Percentiles rank a stretch among this genome's conserved stretches.
Conservation (phyloP, 1,139 yeast genomes). For the Zygosaccharomyces pseudobailii region DNA sequence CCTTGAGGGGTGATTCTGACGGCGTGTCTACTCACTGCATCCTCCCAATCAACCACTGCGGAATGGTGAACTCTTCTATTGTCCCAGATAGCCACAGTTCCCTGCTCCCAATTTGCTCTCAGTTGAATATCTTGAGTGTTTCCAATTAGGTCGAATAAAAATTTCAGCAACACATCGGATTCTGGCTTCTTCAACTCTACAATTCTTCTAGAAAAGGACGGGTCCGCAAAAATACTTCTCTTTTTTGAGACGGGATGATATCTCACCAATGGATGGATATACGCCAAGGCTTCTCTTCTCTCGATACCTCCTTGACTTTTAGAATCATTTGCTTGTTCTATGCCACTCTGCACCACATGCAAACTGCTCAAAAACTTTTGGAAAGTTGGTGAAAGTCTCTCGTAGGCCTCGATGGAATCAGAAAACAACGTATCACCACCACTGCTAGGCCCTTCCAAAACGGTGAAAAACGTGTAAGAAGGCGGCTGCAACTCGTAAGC, state of each 20-base stretch:
- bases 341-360: slow-evolving; percentile 60
- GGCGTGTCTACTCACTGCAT: slow-evolving; percentile 48
- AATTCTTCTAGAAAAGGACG: too few relatives aligned
- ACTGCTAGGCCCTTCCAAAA: slow-evolving; percentile 55
- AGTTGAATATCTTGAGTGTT: slow-evolving; percentile 49
- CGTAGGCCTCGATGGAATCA: slow-evolving; percentile 59
- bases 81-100: too few relatives aligned
- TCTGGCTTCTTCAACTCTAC: slow-evolving; percentile 65
- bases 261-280: slow-evolving; percentile 63
- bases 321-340: slow-evolving; percentile 59
- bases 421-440: slow-evolving; percentile 73
- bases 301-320: slow-evolving; percentile 54
- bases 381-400: slow-evolving; percentile 60
- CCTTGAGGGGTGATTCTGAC: background rate
- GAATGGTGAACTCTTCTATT: too few relatives aligned
- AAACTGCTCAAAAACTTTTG: slow-evolving; percentile 49
- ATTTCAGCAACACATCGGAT: slow-evolving; percentile 49
- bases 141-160: slow-evolving; percentile 49
- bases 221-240: slow-evolving; percentile 53
- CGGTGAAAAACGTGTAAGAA: slow-evolving; percentile 55
- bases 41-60: too few relatives aligned
- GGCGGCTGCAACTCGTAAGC: slow-evolving; percentile 70
- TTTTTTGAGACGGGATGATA: slow-evolving; percentile 63
- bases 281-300: slow-evolving; percentile 55
- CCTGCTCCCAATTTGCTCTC: slow-evolving; percentile 53